Percentiles rank a stretch among this genome's conserved stretches.
phyloP scores from a whole-genome alignment of 345 rosid species.

The Hibiscus syriacus region DNA sequence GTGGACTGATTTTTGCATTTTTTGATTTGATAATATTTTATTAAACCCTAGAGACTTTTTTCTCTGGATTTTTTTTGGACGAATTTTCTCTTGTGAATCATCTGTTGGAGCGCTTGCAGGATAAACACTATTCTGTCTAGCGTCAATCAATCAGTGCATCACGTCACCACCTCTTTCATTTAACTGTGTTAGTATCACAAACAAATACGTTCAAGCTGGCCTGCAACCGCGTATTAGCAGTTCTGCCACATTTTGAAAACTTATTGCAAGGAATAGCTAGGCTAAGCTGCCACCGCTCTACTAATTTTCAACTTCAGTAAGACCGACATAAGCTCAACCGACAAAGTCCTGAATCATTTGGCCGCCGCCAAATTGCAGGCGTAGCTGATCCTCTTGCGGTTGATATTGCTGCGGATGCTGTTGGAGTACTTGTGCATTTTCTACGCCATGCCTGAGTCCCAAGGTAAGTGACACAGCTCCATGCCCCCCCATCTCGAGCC shows the following conservation, averaged over 20 bases:
- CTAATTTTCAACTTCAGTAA: neutral
- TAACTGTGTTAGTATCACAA: no score
- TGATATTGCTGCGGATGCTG: conserved; percentile 28
- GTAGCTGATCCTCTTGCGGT: conserved; percentile 31
- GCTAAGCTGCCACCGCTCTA: neutral
- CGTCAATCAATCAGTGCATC: no score
- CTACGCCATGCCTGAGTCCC: conserved; percentile 53
- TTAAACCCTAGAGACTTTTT: no score
- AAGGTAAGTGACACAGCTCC: conserved; percentile 50
- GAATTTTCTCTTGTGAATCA: no score
- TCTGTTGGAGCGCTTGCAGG: no score
- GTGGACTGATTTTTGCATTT: no score
- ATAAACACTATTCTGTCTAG: no score
- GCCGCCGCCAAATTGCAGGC: conserved; percentile 42
- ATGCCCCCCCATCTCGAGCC: conserved; percentile 28
- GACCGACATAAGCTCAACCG: conserved; percentile 19
- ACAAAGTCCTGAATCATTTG: conserved; percentile 46
- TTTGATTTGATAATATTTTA: no score
- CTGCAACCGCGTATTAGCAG: neutral
- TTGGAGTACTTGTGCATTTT: conserved; percentile 31
- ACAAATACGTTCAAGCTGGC: no score
- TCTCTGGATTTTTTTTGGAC: no score
- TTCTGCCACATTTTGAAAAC: neutral
- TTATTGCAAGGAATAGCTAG: neutral
- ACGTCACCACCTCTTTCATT: no score